Evolutionary conservation across 177 flowering plant species (phyloP).

Genomic region (Vitis hybrid): DNA sequence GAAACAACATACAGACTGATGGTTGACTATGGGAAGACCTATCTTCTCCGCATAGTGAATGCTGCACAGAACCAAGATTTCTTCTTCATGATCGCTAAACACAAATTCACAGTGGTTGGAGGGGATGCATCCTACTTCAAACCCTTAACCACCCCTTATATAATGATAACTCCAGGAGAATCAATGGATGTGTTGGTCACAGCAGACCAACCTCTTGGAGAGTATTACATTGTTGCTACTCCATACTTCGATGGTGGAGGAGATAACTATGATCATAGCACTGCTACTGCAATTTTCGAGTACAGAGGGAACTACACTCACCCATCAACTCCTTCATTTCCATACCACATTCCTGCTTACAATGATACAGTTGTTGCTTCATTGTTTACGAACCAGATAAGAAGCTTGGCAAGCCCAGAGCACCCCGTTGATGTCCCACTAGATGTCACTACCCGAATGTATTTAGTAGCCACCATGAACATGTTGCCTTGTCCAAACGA

Average conservation of each 20-base stretch:
- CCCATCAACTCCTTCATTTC: background rate
- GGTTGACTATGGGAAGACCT: no score
- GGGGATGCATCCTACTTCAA: no score
- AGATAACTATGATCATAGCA: constrained; percentile 8
- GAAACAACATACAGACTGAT: no score
- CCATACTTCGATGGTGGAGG: constrained; percentile 13
- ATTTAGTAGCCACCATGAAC: background rate
- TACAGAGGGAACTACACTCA: constrained; percentile 4
- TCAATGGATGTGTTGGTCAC: no score
- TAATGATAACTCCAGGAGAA: no score
- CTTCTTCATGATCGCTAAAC: no score
- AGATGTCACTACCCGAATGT: constrained; percentile 6
- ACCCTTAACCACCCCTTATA: no score
- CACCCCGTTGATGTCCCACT: constrained; percentile 14
- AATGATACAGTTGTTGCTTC: background rate
- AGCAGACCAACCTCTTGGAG: no score
- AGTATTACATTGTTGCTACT: background rate
- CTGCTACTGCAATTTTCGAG: constrained; percentile 15
- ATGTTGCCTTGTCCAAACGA: background rate
- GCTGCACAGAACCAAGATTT: no score
- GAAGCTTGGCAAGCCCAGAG: constrained; percentile 17
- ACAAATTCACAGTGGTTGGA: no score
- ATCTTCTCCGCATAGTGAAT: no score
- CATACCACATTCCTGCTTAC: constrained; percentile 2
- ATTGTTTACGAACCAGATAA: constrained; percentile 7